Evolutionary conservation across 257 asterid species (phyloP).

Genomic region (Solanum tarapatanum): DNA sequence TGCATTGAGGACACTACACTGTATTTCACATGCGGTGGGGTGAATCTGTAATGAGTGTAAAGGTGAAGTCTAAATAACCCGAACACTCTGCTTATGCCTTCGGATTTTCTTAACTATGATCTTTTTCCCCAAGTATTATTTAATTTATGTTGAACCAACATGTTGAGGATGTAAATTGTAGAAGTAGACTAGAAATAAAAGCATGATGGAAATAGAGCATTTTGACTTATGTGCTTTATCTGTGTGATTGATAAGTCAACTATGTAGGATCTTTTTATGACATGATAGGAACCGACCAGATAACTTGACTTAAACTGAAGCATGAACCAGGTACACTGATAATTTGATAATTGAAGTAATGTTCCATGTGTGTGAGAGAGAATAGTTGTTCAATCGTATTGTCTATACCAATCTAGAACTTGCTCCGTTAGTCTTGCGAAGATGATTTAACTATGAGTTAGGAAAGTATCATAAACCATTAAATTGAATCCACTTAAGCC

Average conservation of each 20-base stretch:
- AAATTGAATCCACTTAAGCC: not conserved
- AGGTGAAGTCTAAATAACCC: not conserved
- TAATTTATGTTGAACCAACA: no score
- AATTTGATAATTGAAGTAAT: no score
- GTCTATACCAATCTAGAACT: not conserved
- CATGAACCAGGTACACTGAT: not conserved
- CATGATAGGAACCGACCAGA: no score
- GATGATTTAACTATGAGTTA: not conserved
- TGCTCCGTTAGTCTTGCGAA: not conserved
- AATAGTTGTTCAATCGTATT: not conserved
- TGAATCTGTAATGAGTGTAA: no score
- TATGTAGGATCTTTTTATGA: not conserved
- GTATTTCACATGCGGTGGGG: not conserved
- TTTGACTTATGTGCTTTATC: not conserved
- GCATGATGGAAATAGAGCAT: not conserved
- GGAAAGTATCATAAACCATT: not conserved
- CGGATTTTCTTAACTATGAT: not conserved
- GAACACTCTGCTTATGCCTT: not conserved
- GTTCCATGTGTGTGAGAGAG: not conserved
- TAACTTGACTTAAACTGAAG: not conserved
- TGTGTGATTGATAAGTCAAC: not conserved
- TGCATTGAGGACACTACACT: not conserved
- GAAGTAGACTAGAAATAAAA: not conserved
- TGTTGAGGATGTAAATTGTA: no score
- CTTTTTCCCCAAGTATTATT: not conserved